Evolutionary conservation across 257 asterid genomes (phyloP), one percentile per base, ranked within the genome.

Genomic region (Ophiorrhiza pumila): DNA sequence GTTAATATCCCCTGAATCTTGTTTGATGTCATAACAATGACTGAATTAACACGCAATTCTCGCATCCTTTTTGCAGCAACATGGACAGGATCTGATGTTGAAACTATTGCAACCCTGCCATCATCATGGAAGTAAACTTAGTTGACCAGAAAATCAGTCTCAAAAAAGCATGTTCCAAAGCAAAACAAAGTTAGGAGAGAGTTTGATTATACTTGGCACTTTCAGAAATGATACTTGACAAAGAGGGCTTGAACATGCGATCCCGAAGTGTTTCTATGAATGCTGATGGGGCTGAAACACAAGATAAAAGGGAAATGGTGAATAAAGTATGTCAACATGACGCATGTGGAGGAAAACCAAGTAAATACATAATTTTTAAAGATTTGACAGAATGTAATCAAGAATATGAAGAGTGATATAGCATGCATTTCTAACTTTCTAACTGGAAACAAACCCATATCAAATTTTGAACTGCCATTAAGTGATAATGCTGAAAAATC

Each of bases 31-130:
- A 80, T 81, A 69, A 94, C 61, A 64, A 94, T 76, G 68, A 87
- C 96, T 47, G 96, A 94, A 80, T 91, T 94, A 78, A 90, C 88
- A 74, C 96, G 85, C 68, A 86, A 80, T 58, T 94, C 97, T 59
- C 90, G 88, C 98, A 94, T 94, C 84, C 71, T 86, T 86, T 88
- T 94, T 58, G 98, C 96, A 81, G 98, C 97, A 81, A 88, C 86
- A 35, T 86, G 84, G 76, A 94, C 83, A 68, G 95, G 91, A 82
- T 91, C 97, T 61, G 97, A 89, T 73, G 90, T 90, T 56, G 84
- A 76, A 64, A 88, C 91, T 52, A 79, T 70, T 68, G 95, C 96
- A 78, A 89, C 88, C 88, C 98, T 93, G 89, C 65, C 64, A 72
- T 75, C 60, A 62, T 72, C 68, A 74, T 13, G 69, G 78, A 71